Base-by-base conservation (phyloP, 129 eudicot genomes). In the Solidago caesia region DNA sequence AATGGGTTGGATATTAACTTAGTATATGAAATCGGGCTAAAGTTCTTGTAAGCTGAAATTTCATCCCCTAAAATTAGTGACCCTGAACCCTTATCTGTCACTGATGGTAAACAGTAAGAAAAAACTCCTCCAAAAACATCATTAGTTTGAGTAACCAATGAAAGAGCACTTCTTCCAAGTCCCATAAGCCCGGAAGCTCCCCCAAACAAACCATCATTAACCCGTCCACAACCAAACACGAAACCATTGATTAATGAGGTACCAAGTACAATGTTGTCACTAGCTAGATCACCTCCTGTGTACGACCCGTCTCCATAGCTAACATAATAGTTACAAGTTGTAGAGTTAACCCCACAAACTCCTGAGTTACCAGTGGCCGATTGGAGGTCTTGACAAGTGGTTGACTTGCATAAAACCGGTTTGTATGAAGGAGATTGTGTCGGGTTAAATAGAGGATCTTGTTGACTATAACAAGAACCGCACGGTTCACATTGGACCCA, bases 401-500 rank as follows among this genome's bases (percentile, higher is more conserved):
- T 64, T 13, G 99, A 88, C 67, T 78, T 75, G 82, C 99, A 94
- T 27, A 64, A 71, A 52, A 94, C 63, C 1, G 89, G 65, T 70
- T 82, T 82, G 53, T 83, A 91, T 21, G 96, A 85, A 6, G 80
- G 82, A 6, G 99, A 94, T 2, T 61, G 12, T 4, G 82, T 43
- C 21, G 99, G 99, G 84, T 91, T 71, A 68, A 86, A 94, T 45
- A 94, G 80, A 0, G 97, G 96, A 44, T 88, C 97, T 67, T 80
- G 87, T 85, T 94, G 99, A 46, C 65, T 75, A 66, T 94, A 91
- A 79, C 99, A 94, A 11, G 79, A 75, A 42, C 29, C 83, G 68
- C 99, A 94, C 4, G 99, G 99, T 74, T 94, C 87, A 71, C 99
- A 94, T 55, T 94, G 97, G 44, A 89, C 86, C 99, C 99, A 94